Evolutionary conservation across 1,284 basidiomycete species (phyloP).

Genomic region (Rhizopogon hawkerae): DNA sequence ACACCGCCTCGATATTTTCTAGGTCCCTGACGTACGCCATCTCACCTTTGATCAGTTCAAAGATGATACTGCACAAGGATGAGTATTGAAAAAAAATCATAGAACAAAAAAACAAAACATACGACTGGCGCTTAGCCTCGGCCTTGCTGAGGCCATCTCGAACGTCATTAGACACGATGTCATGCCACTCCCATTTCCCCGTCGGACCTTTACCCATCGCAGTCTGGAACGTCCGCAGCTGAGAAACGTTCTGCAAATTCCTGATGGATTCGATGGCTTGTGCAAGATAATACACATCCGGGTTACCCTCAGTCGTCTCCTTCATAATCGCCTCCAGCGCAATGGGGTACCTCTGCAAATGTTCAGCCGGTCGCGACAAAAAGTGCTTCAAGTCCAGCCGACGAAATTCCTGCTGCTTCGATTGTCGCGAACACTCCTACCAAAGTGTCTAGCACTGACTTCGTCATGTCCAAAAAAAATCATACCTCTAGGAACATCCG

Average conservation of each 20-base stretch:
- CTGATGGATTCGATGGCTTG: conserved; percentile 74
- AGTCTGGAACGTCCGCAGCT: conserved; percentile 78
- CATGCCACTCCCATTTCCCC: conserved; percentile 79
- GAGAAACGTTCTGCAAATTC: conserved; percentile 67
- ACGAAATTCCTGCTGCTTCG: conserved; percentile 61
- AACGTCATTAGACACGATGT: conserved; percentile 68
- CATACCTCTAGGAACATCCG: conserved; percentile 80
- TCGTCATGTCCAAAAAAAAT: not conserved
- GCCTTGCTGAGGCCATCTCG: conserved; percentile 60
- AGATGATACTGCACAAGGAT: conserved; percentile 61
- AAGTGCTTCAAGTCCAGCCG: conserved; percentile 85
- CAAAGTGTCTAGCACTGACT: not conserved
- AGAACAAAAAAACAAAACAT: conserved; percentile 28
- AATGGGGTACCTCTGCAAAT: conserved; percentile 85
- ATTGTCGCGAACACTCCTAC: conserved; percentile 49
- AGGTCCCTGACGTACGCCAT: conserved; percentile 94
- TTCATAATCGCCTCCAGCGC: conserved; percentile 81
- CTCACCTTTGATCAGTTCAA: conserved; percentile 93
- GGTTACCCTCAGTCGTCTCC: conserved; percentile 69
- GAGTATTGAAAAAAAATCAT: not conserved
- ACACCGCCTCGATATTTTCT: conserved; percentile 77
- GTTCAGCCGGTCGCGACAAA: conserved; percentile 78
- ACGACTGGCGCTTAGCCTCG: conserved; percentile 85
- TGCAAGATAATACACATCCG: conserved; percentile 70
- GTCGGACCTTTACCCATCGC: conserved; percentile 73